These are phyloP conservation scores for Lecanoromycetidae sp. DNA, from an alignment of 2,329 filamentous ascomycete species.

Conservation along the genomic window DNA sequence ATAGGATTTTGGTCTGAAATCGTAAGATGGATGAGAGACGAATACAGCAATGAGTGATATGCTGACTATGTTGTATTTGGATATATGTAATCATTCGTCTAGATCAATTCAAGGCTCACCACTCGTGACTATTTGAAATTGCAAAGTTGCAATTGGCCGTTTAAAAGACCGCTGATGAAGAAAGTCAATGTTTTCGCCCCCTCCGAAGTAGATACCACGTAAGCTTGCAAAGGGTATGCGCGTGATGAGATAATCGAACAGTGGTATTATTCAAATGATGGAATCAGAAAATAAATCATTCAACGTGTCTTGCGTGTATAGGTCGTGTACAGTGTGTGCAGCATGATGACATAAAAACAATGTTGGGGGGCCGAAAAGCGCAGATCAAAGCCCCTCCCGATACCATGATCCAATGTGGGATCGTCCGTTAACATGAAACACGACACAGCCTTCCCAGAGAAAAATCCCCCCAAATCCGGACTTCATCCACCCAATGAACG, in stretches of 20 bases:
- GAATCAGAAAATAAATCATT: not conserved
- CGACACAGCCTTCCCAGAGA: conserved; percentile 15
- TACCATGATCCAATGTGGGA: too few relatives aligned
- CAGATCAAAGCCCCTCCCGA: conserved; percentile 14
- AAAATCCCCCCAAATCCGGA: not conserved
- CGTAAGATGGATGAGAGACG: too few relatives aligned
- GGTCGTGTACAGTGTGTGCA: conserved; percentile 1
- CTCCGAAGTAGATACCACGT: not conserved
- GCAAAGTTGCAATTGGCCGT: not conserved
- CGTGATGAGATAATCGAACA: too few relatives aligned
- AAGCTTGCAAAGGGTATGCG: not conserved
- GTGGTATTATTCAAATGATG: not conserved
- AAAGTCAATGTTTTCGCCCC: not conserved
- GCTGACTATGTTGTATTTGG: not conserved
- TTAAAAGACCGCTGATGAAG: not conserved
- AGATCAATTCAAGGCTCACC: not conserved
- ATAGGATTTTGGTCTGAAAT: not conserved
- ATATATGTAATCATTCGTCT: not conserved
- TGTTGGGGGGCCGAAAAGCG: not conserved
- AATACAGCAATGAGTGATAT: too few relatives aligned
- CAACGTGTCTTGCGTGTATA: too few relatives aligned
- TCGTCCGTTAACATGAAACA: conserved; percentile 17
- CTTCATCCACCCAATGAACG: not conserved
- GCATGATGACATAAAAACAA: conserved; percentile 8
- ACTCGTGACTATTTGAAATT: conserved; percentile 1